Base-by-base conservation (phyloP, 2,329 filamentous ascomycete species). In the Fusarium bulbicola region DNA sequence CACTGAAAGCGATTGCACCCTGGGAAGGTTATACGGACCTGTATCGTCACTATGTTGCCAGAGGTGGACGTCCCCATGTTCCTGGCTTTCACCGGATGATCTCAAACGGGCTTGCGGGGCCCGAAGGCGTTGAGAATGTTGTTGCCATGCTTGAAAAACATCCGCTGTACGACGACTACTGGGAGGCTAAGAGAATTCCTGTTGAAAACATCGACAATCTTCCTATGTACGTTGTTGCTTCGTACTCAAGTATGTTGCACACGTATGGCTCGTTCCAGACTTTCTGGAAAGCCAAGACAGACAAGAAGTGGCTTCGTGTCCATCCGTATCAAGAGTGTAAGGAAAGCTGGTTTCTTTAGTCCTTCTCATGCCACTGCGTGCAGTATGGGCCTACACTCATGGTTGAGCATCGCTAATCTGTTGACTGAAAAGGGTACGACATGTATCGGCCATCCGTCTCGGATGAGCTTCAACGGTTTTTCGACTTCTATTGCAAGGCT, bases 41-140 rank as follows among this genome's bases (percentile, higher is more conserved):
- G 7, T 73, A 66, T 21, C 60, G 70, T 2, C 76, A 81, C 45
- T 73, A 68, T 1, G 59, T 78, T 34, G 74, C 60, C 12, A 74
- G 78, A 3, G 78, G 78, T 1, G 78, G 78, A 3, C 66, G 77
- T 37, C 57, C 50, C 3, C 57, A 61, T n/a, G 54, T 62, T 15
- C 56, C 63, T 18, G 26, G 60, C 16, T 65, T 71, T 43, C 61
- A 76, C 21, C 57, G 64, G 20, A 28, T 76, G 4, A 71, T 78
- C 15, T 46, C 57, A 20, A 63, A 70, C 3, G 46, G 57, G 2
- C 26, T 62, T 18, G 57, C 47, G 7, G 57, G 45, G 13, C 57
- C 36, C 6, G 34, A 62, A 28, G 37, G 32, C 2, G 47, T 9
- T 6, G 57, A 64, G 45, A 40, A 42, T 5, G 37, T 49, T 9